Evolutionary conservation across 2,329 filamentous ascomycete species (phyloP).

Genomic region (Ascochyta fabae): DNA sequence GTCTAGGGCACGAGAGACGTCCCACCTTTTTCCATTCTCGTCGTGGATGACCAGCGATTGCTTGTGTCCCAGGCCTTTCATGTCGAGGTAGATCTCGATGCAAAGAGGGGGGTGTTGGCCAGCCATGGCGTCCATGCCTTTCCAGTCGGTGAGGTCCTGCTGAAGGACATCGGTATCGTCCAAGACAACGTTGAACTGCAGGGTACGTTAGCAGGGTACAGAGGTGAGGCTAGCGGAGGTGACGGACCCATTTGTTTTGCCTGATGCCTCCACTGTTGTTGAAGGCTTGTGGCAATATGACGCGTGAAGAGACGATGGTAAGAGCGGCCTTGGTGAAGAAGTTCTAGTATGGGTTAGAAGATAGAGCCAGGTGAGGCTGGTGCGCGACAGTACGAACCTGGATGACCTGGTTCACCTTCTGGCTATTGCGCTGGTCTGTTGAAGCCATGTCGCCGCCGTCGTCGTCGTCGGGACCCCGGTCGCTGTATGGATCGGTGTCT

Average conservation of each 20-base stretch:
- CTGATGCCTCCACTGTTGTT: slow-evolving; percentile 67
- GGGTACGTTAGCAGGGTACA: slow-evolving; percentile 16
- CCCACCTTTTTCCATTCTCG: slow-evolving; percentile 89
- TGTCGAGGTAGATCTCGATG: slow-evolving; percentile 89
- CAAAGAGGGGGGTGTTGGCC: slow-evolving; percentile 82
- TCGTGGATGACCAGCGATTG: slow-evolving; percentile 89
- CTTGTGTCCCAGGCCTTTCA: slow-evolving; percentile 76
- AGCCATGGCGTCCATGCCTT: slow-evolving; percentile 75
- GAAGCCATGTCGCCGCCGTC: slow-evolving; percentile 55
- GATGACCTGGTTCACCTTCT: slow-evolving; percentile 89
- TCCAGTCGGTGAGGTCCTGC: slow-evolving; percentile 84
- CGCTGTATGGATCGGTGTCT: slow-evolving; percentile 57
- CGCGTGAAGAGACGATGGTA: slow-evolving; percentile 80
- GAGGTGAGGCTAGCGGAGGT: neutral
- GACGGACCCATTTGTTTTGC: slow-evolving; percentile 85
- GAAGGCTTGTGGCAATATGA: slow-evolving; percentile 68
- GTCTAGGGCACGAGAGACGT: slow-evolving; percentile 83
- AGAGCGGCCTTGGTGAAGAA: slow-evolving; percentile 89
- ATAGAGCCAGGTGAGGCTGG: neutral
- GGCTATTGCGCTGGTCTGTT: slow-evolving; percentile 43
- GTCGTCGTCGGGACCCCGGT: slow-evolving; percentile 59
- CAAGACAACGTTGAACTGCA: slow-evolving; percentile 91
- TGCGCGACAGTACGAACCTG: slow-evolving; percentile 65
- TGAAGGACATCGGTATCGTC: slow-evolving; percentile 89
- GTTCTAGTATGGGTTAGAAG: slow-evolving; percentile 65